Percentiles rank a stretch among this genome's conserved stretches.
phyloP scores from a whole-genome alignment of 83 land plant species.

The Thuja plicata region DNA sequence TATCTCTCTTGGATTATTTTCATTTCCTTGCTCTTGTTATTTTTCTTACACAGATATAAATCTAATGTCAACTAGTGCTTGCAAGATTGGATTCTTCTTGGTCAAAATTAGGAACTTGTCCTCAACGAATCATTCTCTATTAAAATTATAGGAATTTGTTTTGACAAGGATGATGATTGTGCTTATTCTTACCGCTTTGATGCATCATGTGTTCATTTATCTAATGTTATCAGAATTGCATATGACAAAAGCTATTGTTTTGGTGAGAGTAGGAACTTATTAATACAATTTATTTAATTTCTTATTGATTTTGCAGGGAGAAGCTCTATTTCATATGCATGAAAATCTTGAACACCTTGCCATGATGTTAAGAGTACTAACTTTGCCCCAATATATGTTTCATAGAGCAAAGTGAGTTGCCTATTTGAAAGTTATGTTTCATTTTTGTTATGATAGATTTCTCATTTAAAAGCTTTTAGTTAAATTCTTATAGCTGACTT shows the following conservation, averaged over 20 bases:
- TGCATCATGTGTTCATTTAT: background rate
- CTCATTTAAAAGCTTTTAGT: background rate
- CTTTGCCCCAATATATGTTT: background rate
- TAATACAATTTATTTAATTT: background rate
- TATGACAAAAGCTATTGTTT: background rate
- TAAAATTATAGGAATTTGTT: too few species aligned
- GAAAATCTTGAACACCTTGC: background rate
- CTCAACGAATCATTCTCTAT: too few species aligned
- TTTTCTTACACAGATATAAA: too few species aligned
- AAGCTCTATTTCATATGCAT: too few species aligned
- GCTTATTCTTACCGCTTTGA: background rate
- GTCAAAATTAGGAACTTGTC: too few species aligned
- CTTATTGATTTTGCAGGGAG: slow-evolving; percentile 40
- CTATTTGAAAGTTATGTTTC: background rate
- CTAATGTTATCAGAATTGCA: background rate
- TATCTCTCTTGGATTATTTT: too few species aligned
- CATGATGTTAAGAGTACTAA: background rate
- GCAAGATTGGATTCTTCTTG: too few species aligned
- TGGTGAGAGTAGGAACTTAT: background rate
- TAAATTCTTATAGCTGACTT: background rate
- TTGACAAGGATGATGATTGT: too few species aligned
- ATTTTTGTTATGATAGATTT: background rate
- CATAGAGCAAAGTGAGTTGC: background rate
- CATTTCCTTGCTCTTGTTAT: too few species aligned
- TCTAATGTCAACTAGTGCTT: too few species aligned